Conservation (phyloP, 257 asterid genomes). For the Dorcoceras hygrometricum region DNA sequence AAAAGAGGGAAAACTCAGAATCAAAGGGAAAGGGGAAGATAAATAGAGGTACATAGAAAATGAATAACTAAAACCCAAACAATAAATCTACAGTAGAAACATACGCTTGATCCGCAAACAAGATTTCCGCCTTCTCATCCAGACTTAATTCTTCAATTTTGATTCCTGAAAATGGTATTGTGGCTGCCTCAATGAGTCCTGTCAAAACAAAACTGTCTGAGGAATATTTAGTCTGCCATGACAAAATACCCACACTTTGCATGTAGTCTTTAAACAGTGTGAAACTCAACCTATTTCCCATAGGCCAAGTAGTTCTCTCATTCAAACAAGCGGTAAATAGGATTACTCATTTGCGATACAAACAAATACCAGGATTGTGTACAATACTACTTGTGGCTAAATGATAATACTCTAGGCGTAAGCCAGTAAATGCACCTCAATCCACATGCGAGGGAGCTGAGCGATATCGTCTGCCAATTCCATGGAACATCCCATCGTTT, state of each 20-base stretch:
- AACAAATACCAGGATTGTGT: neutral
- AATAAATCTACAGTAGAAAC: constrained; percentile 15
- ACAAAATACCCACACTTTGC: constrained; percentile 15
- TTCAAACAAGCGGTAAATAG: neutral
- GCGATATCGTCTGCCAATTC: constrained; percentile 93
- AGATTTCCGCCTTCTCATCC: constrained; percentile 90
- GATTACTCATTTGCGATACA: neutral
- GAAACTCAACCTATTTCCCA: neutral
- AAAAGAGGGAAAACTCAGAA: constrained; percentile 29
- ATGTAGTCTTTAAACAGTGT: constrained; percentile 5
- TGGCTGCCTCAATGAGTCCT: constrained; percentile 85
- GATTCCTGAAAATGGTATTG: constrained; percentile 64
- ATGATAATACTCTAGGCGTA: constrained; percentile 2
- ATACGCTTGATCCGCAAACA: constrained; percentile 82
- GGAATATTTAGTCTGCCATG: constrained; percentile 45
- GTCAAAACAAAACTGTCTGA: constrained; percentile 99
- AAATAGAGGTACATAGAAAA: neutral
- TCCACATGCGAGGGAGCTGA: constrained; percentile 94
- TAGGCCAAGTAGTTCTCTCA: neutral
- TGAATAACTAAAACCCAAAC: neutral
- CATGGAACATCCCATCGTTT: constrained; percentile 97
- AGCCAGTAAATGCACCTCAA: constrained; percentile 58
- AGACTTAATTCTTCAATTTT: constrained; percentile 61
- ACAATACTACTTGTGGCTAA: neutral
- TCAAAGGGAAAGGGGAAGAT: neutral